phyloP scores from a whole-genome alignment of 768 basidiomycete species.

The Coprinopsis marcescibilis region DNA sequence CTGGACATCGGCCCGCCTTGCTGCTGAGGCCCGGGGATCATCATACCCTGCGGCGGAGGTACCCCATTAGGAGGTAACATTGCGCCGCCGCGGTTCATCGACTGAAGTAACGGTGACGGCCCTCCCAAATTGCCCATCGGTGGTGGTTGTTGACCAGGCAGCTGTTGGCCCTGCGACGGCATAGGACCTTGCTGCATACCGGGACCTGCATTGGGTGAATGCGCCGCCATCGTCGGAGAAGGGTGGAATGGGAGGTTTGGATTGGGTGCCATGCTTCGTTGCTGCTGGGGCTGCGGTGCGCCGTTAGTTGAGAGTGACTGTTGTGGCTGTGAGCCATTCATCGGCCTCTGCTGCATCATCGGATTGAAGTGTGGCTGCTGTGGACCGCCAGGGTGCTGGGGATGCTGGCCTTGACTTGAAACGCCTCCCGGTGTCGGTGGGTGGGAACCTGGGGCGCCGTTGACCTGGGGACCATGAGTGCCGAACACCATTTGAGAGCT shows the following conservation, averaged over 20 bases:
- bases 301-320: constrained; percentile 7
- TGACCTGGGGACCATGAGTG: constrained; percentile 10
- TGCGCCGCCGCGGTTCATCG: constrained; percentile 29
- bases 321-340: constrained; percentile 13
- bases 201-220: constrained; percentile 36
- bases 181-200: constrained; percentile 11
- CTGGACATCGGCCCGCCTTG: constrained; percentile 20
- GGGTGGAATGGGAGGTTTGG: constrained; percentile 41
- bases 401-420: constrained; percentile 10
- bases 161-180: constrained; percentile 13
- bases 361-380: constrained; percentile 19
- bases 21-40: constrained; percentile 26
- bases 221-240: constrained; percentile 57
- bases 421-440: constrained; percentile 9
- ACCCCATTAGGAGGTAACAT: constrained; percentile 48
- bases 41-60: constrained; percentile 25
- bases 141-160: constrained; percentile 24
- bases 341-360: constrained; percentile 9
- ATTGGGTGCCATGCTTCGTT: constrained; percentile 11
- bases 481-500: constrained; percentile 11
- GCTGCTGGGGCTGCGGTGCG: constrained; percentile 13
- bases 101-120: constrained; percentile 45
- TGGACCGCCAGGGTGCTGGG: constrained; percentile 7
- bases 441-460: constrained; percentile 7
- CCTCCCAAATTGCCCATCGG: constrained; percentile 47